Evolutionary conservation across 805 yeast species (phyloP).

Genomic region (Metschnikowia baotianmanensis): DNA sequence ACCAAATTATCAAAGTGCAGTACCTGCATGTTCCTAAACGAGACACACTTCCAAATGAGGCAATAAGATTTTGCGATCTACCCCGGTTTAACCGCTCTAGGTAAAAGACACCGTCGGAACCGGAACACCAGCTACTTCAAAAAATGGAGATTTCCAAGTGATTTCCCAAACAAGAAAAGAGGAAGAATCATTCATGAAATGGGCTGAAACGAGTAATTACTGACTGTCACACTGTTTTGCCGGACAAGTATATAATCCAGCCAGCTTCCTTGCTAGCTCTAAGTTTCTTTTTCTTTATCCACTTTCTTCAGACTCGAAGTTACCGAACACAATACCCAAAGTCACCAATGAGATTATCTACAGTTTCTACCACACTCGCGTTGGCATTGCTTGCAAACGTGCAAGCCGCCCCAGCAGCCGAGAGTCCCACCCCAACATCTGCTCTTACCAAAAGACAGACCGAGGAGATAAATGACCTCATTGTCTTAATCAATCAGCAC

Average conservation of each 20-base stretch:
- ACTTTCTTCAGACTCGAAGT: too few relatives aligned
- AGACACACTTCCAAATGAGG: too few relatives aligned
- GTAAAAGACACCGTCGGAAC: too few relatives aligned
- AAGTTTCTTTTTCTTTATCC: background rate
- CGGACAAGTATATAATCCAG: background rate
- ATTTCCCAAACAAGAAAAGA: too few relatives aligned
- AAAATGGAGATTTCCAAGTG: background rate
- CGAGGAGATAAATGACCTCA: conserved; percentile 24
- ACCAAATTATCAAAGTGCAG: too few relatives aligned
- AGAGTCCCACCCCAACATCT: conserved; percentile 7
- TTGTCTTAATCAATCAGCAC: conserved; percentile 28
- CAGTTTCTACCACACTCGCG: conserved; percentile 16
- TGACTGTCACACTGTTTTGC: background rate
- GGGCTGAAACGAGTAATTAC: background rate
- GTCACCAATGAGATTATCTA: conserved; percentile 15
- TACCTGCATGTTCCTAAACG: too few relatives aligned
- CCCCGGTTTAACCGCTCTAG: too few relatives aligned
- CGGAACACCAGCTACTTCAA: background rate
- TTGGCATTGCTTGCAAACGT: conserved; percentile 19
- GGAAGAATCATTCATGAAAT: background rate
- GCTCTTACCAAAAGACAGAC: conserved; percentile 19
- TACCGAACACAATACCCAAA: background rate
- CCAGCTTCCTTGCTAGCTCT: too few relatives aligned
- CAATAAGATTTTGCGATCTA: too few relatives aligned
- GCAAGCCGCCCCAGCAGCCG: conserved; percentile 20